A percentile compares a stretch with the other conserved stretches of the same genome.
Conservation (phyloP, 202 grass and related monocot species). For the Panicum virgatum region DNA sequence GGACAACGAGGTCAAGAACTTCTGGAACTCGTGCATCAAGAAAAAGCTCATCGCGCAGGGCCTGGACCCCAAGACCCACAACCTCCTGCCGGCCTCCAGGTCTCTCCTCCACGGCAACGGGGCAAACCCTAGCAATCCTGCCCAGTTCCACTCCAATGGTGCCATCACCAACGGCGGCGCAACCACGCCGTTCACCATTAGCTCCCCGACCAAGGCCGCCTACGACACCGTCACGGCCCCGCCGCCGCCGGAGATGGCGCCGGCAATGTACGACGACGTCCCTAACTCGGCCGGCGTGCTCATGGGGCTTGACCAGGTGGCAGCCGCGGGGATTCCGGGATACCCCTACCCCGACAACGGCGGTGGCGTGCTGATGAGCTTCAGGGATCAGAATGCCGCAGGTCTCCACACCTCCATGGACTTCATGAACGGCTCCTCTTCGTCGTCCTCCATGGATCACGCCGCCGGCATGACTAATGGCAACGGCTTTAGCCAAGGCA, state of each 20-base stretch:
- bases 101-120: slow-evolving; percentile 33
- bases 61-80: slow-evolving; percentile 95
- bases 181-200: slow-evolving; percentile 87
- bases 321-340: slow-evolving; percentile 16
- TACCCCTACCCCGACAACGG: slow-evolving; percentile 58
- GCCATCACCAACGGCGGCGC: neutral
- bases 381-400: slow-evolving; percentile 72
- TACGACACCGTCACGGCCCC: slow-evolving; percentile 34
- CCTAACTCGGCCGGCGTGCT: slow-evolving; percentile 23
- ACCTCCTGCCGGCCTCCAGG: slow-evolving; percentile 76
- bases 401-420: slow-evolving; percentile 58
- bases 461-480: slow-evolving; percentile 42
- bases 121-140: slow-evolving; percentile 43
- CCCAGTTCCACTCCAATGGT: slow-evolving; percentile 35
- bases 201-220: slow-evolving; percentile 59
- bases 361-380: slow-evolving; percentile 71
- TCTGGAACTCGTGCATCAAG: slow-evolving; percentile 99
- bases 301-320: slow-evolving; percentile 37
- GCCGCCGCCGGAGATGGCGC: slow-evolving; percentile 39
- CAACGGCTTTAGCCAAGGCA: slow-evolving; percentile 52
- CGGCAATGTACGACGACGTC: slow-evolving; percentile 47
- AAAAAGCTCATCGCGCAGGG: slow-evolving; percentile 98
- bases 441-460: slow-evolving; percentile 70
- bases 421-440: slow-evolving; percentile 72
- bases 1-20: slow-evolving; percentile 99